phyloP scores from a whole-genome alignment of 108 stramenopile species.

The Fistulifera solaris region DNA sequence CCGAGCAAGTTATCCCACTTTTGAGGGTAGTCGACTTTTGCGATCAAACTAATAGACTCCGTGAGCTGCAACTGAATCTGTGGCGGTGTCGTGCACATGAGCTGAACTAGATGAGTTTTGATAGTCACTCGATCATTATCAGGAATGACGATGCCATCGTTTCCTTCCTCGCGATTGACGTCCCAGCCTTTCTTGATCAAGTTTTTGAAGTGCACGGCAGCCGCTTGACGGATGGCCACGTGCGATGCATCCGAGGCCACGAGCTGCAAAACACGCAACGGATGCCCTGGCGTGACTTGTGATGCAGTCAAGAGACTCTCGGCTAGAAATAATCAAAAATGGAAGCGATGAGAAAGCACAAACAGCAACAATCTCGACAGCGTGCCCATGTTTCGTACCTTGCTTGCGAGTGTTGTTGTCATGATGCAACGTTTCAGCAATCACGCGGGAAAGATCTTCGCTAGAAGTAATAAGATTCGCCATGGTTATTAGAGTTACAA shows the following conservation, averaged over 20 bases:
- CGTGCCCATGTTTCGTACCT: too few species aligned
- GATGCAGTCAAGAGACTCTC: slow-evolving; percentile 47
- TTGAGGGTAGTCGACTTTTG: slow-evolving; percentile 84
- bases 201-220: slow-evolving; percentile 97
- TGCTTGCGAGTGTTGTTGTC: too few species aligned
- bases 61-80: slow-evolving; percentile 90
- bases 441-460: too few species aligned
- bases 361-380: background rate
- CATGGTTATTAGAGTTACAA: too few species aligned
- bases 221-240: slow-evolving; percentile 62
- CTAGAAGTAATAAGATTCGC: too few species aligned
- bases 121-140: slow-evolving; percentile 74
- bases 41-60: slow-evolving; percentile 91
- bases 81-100: slow-evolving; percentile 89
- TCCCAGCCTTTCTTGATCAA: slow-evolving; percentile 94
- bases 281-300: slow-evolving; percentile 38
- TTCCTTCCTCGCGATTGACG: slow-evolving; percentile 50
- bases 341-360: background rate
- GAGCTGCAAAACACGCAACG: slow-evolving; percentile 51
- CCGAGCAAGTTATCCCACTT: slow-evolving; percentile 93
- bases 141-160: slow-evolving; percentile 35
- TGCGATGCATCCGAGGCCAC: slow-evolving; percentile 30
- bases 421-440: too few species aligned
- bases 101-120: slow-evolving; percentile 88
- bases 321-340: slow-evolving; percentile 27